These are phyloP conservation scores for Colletotrichum chrysophilum DNA, from an alignment of 2,329 filamentous ascomycete species.

Conservation along the genomic window DNA sequence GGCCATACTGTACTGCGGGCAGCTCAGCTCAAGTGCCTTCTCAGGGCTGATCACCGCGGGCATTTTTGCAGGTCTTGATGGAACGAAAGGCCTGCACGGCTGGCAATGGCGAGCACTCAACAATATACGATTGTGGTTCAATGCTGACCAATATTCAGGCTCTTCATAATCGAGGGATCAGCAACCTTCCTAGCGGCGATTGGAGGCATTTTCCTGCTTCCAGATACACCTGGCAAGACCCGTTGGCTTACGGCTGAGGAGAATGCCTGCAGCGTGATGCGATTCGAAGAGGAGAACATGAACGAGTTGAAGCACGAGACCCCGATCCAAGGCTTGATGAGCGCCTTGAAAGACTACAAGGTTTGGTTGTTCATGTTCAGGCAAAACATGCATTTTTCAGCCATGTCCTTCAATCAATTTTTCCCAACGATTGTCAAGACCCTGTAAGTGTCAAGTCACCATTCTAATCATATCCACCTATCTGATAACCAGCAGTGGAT, in stretches of 20 bases:
- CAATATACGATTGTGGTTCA: not conserved
- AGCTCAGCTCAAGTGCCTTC: slow-evolving; percentile 40
- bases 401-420: slow-evolving; percentile 74
- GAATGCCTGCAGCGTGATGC: not conserved
- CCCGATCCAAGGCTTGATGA: not conserved
- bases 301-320: not conserved
- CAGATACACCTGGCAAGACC: slow-evolving; percentile 34
- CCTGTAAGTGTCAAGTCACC: slow-evolving; percentile 28
- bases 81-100: slow-evolving; percentile 26
- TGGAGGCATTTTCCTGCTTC: slow-evolving; percentile 24
- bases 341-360: slow-evolving; percentile 37
- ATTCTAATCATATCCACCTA: not conserved
- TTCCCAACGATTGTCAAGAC: slow-evolving; percentile 77
- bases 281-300: not conserved
- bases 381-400: slow-evolving; percentile 36
- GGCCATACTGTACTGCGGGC: slow-evolving; percentile 48
- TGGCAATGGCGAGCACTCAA: slow-evolving; percentile 30
- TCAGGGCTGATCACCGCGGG: slow-evolving; percentile 48
- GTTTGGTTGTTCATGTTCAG: slow-evolving; percentile 30
- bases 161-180: slow-evolving; percentile 32
- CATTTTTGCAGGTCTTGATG: slow-evolving; percentile 37
- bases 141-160: slow-evolving; percentile 3
- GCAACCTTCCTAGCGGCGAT: slow-evolving; percentile 25
- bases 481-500: slow-evolving; percentile 30
- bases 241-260: slow-evolving; percentile 38